A percentile compares a stretch with the other conserved stretches of the same genome.
Conservation (phyloP, 768 basidiomycete species). For the Amanita jacksonii region DNA sequence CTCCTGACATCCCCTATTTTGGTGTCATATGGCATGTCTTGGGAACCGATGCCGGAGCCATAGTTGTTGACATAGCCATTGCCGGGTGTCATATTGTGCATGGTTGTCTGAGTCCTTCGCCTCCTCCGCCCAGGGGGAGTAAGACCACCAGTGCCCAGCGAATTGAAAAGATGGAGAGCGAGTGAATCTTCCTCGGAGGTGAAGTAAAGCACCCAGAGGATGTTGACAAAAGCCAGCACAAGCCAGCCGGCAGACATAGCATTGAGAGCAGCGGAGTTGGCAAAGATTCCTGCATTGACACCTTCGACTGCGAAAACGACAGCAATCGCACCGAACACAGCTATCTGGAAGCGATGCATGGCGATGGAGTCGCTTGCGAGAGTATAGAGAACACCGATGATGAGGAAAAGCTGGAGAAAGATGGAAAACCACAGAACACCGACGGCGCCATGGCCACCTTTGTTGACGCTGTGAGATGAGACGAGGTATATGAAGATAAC, state of each 20-base stretch:
- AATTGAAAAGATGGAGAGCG: constrained; percentile 75
- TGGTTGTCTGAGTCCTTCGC: constrained; percentile 49
- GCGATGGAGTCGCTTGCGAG: constrained; percentile 86
- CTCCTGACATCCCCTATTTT: constrained; percentile 45
- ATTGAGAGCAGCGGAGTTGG: constrained; percentile 38
- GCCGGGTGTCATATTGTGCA: constrained; percentile 51
- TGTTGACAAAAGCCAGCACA: constrained; percentile 82
- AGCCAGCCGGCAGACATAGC: constrained; percentile 95
- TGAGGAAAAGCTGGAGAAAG: constrained; percentile 66
- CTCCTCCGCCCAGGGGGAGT: constrained; percentile 74
- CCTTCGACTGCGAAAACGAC: constrained; percentile 81
- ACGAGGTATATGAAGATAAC: constrained; percentile 1
- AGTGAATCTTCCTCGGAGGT: constrained; percentile 94
- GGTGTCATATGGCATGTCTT: constrained; percentile 47
- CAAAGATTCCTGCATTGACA: constrained; percentile 59
- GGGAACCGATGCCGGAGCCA: constrained; percentile 56
- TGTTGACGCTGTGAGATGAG: background rate
- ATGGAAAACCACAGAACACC: constrained; percentile 79
- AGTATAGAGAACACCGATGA: constrained; percentile 59
- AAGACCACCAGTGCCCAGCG: constrained; percentile 79
- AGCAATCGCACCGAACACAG: constrained; percentile 77
- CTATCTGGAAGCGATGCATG: constrained; percentile 89
- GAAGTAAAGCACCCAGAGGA: constrained; percentile 95
- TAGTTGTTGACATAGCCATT: constrained; percentile 62
- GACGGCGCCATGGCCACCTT: constrained; percentile 37